Base-by-base conservation (phyloP, 2,329 filamentous ascomycete species). In the Scolecobasidium constrictum region DNA sequence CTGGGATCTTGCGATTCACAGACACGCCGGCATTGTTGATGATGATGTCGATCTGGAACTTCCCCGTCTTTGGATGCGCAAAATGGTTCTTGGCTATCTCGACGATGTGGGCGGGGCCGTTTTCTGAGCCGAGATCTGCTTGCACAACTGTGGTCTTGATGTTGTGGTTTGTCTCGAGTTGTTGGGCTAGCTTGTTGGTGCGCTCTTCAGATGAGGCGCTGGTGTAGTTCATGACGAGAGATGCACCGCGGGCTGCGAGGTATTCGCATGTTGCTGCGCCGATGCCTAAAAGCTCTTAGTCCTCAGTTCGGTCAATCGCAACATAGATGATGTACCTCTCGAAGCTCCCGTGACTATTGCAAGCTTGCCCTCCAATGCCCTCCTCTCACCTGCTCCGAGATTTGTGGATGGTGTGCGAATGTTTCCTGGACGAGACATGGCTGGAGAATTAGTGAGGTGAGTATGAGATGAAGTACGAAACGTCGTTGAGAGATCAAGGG, bases 21-120 rank as follows among this genome's bases (percentile, higher is more conserved):
- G 69, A 63, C 3, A 75, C 66, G 19, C 85, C 87, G 21, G 87
- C 86, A 60, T 93, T 94, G 72, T 94, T 93, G 67, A 94, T 68
- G 42, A 94, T 67, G 47, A 94, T 85, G 63, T 93, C 85, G 54
- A 94, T 72, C 53, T 81, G 76, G 57, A 86, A 75, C 43, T 67
- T 66, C 46, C 62, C 60, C 48, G 64, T 69, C 52, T 71, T 68
- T 20, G 72, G 67, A 45, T 69, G 57, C 6, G 70, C 57, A 61
- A 83, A 79, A 54, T 77, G 67, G 49, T 75, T 68, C 51, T 75
- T 71, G 4, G 77, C 71, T 0, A 71, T 69, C 18, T 66, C 62
- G 50, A 87, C 61, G 40, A 86, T 69, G 34, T 72, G 63, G 4
- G 69, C 65, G 2, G 80, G 77, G 1, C 78, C 78, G 5, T 69